These are phyloP conservation scores for Rhodotorula sp. DNA, from an alignment of 1,284 basidiomycete genomes.

Conservation along the genomic window DNA sequence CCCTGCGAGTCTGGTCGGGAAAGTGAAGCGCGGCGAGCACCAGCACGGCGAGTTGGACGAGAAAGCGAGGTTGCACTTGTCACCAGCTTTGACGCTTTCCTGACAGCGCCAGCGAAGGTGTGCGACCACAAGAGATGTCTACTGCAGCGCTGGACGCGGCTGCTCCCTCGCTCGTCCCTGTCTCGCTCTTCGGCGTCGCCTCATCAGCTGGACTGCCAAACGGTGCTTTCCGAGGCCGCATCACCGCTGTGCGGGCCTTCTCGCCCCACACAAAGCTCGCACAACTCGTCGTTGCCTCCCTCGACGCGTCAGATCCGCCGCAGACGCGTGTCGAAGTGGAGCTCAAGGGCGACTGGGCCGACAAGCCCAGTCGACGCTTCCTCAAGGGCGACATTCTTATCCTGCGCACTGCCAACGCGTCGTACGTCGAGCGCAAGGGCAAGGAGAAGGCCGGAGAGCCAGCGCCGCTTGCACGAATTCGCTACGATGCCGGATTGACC, in stretches of 20 bases:
- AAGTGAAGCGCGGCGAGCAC: background rate
- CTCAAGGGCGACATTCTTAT: conserved; percentile 9
- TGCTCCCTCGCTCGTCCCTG: background rate
- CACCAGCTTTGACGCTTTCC: too few relatives aligned
- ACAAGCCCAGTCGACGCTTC: background rate
- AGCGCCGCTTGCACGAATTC: background rate
- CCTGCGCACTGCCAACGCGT: background rate
- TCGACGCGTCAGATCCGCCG: background rate
- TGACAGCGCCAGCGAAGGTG: too few relatives aligned
- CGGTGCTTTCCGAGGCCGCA: conserved; percentile 3
- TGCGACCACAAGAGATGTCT: too few relatives aligned
- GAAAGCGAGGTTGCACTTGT: too few relatives aligned
- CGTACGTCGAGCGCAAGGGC: background rate
- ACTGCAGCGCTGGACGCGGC: too few relatives aligned
- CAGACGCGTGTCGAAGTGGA: background rate
- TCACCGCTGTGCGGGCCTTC: conserved; percentile 1
- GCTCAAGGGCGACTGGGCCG: conserved; percentile 13
- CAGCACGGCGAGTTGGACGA: too few relatives aligned
- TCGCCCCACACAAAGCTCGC: conserved; percentile 9
- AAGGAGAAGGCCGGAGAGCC: background rate
- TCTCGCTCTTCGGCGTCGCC: background rate
- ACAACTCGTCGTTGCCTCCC: background rate
- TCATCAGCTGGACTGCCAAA: background rate
- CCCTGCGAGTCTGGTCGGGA: background rate
- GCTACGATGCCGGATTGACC: conserved; percentile 1